phyloP scores from a whole-genome alignment of 305 asterid genomes.

The Fraxinus velutina region DNA sequence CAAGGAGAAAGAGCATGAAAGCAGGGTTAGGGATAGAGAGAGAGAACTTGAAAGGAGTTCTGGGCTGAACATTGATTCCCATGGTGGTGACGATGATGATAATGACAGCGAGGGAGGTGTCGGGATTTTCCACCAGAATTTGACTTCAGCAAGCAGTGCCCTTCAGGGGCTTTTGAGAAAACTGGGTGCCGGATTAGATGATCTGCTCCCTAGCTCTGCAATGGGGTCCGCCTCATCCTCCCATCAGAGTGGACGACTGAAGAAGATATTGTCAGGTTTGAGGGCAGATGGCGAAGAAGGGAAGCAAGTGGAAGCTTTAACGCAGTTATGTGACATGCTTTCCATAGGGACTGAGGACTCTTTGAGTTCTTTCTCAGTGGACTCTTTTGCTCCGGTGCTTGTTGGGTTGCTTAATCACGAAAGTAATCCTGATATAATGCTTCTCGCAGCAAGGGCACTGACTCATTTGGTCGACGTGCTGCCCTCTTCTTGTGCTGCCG shows the following conservation, averaged over 20 bases:
- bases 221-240: constrained; percentile 77
- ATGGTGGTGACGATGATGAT: constrained; percentile 68
- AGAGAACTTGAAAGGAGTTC: constrained; percentile 59
- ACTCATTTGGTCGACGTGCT: constrained; percentile 94
- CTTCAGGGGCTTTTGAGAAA: constrained; percentile 91
- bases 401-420: constrained; percentile 91
- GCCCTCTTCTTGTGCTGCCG: constrained; percentile 94
- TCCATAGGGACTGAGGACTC: constrained; percentile 96
- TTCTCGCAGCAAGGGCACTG: constrained; percentile 90
- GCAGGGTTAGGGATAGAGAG: constrained; percentile 44
- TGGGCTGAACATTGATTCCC: constrained; percentile 69
- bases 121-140: constrained; percentile 78
- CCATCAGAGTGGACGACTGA: constrained; percentile 78
- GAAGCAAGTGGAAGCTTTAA: constrained; percentile 87
- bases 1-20: constrained; percentile 85
- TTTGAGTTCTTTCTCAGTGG: constrained; percentile 87
- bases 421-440: constrained; percentile 92
- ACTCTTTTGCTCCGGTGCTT: constrained; percentile 91
- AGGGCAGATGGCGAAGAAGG: constrained; percentile 99
- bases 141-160: constrained; percentile 92
- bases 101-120: constrained; percentile 87
- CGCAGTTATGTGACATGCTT: constrained; percentile 92
- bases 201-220: constrained; percentile 85
- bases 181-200: constrained; percentile 93
- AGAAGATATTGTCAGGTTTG: constrained; percentile 88